These are phyloP conservation scores for Penicillium lagena DNA, from an alignment of 495 filamentous ascomycete species.

Conservation along the genomic window DNA sequence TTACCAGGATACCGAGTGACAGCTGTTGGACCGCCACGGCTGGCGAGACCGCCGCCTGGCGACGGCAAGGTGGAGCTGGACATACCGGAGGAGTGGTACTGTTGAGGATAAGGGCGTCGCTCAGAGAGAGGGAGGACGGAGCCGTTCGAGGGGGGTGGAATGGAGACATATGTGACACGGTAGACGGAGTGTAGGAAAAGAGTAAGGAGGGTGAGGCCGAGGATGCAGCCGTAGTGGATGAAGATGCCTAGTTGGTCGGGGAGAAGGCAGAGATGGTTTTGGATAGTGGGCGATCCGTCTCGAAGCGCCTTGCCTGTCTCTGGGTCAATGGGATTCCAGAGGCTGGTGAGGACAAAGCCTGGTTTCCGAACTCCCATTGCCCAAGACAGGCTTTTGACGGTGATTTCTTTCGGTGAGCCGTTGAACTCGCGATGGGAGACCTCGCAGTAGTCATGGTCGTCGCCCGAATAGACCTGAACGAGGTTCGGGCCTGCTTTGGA, in stretches of 20 bases:
- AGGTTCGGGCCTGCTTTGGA: slow-evolving; percentile 66
- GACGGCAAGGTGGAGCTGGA: slow-evolving; percentile 31
- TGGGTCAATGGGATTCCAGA: slow-evolving; percentile 82
- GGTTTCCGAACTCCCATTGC: slow-evolving; percentile 93
- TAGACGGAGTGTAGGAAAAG: slow-evolving; percentile 58
- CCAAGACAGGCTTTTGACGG: slow-evolving; percentile 89
- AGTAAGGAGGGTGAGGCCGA: slow-evolving; percentile 50
- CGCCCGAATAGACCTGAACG: slow-evolving; percentile 79
- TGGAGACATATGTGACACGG: slow-evolving; percentile 22
- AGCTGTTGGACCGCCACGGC: slow-evolving; percentile 22
- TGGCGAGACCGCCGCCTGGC: slow-evolving; percentile 22
- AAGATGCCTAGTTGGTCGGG: slow-evolving; percentile 83
- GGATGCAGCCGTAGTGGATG: slow-evolving; percentile 62
- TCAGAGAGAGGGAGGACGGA: slow-evolving; percentile 34
- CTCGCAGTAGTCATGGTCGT: slow-evolving; percentile 98
- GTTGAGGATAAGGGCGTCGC: slow-evolving; percentile 10
- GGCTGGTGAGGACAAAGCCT: slow-evolving; percentile 78
- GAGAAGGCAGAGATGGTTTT: slow-evolving; percentile 86
- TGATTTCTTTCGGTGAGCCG: slow-evolving; percentile 74
- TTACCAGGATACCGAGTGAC: slow-evolving; percentile 17
- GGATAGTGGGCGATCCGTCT: slow-evolving; percentile 50
- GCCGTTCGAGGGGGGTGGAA: slow-evolving; percentile 6
- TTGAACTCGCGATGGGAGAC: slow-evolving; percentile 65
- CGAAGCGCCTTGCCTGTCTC: slow-evolving; percentile 49
- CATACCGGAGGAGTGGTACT: slow-evolving; percentile 28